Conservation (phyloP, 768 basidiomycete genomes). For the Suillus lakei region DNA sequence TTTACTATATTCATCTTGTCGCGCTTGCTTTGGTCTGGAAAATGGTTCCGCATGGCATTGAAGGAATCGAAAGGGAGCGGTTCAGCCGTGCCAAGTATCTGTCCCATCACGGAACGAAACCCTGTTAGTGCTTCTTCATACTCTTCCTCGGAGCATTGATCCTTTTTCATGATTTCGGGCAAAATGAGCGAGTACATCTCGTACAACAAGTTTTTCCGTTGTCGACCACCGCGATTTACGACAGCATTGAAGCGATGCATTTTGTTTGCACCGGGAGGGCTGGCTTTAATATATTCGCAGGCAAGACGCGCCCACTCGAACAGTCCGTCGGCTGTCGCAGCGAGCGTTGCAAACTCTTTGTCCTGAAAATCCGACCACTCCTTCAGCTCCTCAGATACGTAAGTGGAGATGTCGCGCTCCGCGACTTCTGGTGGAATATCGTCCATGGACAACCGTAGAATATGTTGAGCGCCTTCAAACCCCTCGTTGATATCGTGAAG, state of each 20-base stretch:
- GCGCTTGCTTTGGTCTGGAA: not conserved
- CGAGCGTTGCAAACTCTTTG: not conserved
- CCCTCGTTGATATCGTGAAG: not conserved
- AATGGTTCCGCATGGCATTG: not conserved
- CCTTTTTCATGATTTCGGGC: not conserved
- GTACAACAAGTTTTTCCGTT: not conserved
- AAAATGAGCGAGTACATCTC: conserved; percentile 1
- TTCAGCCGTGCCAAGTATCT: not conserved
- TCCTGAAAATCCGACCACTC: not conserved
- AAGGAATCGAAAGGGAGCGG: not conserved
- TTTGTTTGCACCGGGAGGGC: not conserved
- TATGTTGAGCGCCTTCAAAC: not conserved
- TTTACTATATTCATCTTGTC: not conserved
- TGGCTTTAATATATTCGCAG: not conserved
- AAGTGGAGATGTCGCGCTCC: not conserved
- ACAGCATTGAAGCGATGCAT: not conserved
- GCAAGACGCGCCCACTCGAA: conserved; percentile 17
- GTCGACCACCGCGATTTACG: not conserved
- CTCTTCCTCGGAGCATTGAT: not conserved
- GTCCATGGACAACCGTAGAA: conserved; percentile 1
- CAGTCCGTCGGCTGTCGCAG: conserved; percentile 1
- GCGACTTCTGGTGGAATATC: not conserved
- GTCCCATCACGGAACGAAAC: conserved; percentile 11
- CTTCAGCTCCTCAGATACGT: not conserved
- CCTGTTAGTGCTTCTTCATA: not conserved